Evolutionary conservation across 495 filamentous ascomycete genomes (phyloP).

Genomic region (Filosporella fistucella): DNA sequence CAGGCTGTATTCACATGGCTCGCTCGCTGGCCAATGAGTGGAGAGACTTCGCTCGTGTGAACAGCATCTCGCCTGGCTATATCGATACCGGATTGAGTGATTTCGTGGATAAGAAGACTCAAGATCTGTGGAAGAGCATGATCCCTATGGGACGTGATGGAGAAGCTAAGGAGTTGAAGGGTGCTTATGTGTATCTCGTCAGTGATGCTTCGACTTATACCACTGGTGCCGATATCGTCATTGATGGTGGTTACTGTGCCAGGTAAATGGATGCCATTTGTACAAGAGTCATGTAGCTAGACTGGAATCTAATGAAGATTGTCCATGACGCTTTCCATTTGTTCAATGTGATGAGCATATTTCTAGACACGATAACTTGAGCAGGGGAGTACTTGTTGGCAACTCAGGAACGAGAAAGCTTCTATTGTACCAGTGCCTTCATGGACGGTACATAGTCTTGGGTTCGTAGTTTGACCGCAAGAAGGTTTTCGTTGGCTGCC

Average conservation of each 20-base stretch:
- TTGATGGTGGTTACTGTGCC: slow-evolving; percentile 50
- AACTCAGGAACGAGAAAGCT: too few species aligned
- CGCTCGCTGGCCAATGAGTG: slow-evolving; percentile 68
- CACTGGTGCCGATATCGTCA: slow-evolving; percentile 47
- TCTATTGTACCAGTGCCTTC: too few species aligned
- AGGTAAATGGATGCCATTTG: too few species aligned
- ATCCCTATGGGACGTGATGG: slow-evolving; percentile 73
- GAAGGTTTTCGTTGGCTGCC: too few species aligned
- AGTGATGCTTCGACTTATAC: slow-evolving; percentile 63
- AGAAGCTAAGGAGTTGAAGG: slow-evolving; percentile 79
- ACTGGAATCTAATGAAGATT: too few species aligned
- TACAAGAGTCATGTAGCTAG: too few species aligned
- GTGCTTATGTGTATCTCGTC: slow-evolving; percentile 72
- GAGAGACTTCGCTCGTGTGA: slow-evolving; percentile 73
- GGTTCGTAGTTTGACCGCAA: too few species aligned
- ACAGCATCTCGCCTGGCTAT: slow-evolving; percentile 72
- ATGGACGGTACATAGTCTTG: too few species aligned
- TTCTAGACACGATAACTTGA: too few species aligned
- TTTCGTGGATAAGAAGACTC: slow-evolving; percentile 65
- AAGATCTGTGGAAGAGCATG: slow-evolving; percentile 72
- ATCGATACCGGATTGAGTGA: slow-evolving; percentile 77
- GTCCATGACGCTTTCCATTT: too few species aligned
- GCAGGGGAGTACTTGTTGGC: too few species aligned
- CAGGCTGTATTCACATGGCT: slow-evolving; percentile 44
- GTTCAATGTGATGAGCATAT: too few species aligned